Evolutionary conservation across 116 monocot species (phyloP).

Genomic region (Cymodocea nodosa): DNA sequence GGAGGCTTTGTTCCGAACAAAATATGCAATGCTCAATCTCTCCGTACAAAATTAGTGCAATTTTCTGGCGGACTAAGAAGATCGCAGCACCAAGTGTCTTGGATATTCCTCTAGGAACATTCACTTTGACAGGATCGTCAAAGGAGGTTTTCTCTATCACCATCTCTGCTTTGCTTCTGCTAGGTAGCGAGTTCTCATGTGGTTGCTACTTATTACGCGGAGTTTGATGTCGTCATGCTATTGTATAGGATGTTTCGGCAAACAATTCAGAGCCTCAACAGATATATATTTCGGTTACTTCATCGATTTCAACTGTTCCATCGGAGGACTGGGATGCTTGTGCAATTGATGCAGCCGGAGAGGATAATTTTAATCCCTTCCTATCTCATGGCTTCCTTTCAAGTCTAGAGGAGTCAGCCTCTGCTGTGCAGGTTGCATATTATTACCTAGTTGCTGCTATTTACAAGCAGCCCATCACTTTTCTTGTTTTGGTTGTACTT

Average conservation of each 20-base stretch:
- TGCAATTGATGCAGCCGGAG: slow-evolving; percentile 51
- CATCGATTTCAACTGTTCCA: slow-evolving; percentile 71
- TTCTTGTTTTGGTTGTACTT: not conserved
- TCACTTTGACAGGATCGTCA: slow-evolving; percentile 31
- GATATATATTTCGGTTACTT: slow-evolving; percentile 47
- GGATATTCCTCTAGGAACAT: slow-evolving; percentile 44
- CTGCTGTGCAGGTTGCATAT: slow-evolving; percentile 51
- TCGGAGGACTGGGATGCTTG: slow-evolving; percentile 86
- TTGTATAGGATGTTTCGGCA: slow-evolving; percentile 24
- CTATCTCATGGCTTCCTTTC: slow-evolving; percentile 77
- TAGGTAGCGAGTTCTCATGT: not conserved
- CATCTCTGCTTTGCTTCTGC: not conserved
- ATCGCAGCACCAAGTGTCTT: slow-evolving; percentile 16
- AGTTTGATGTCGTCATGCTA: not conserved
- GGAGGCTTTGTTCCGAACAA: not conserved
- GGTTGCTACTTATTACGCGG: not conserved
- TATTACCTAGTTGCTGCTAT: too few relatives aligned
- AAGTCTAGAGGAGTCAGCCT: slow-evolving; percentile 79
- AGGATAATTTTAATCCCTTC: slow-evolving; percentile 75
- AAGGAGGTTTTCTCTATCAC: slow-evolving; percentile 40
- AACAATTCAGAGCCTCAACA: slow-evolving; percentile 20
- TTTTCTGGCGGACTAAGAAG: slow-evolving; percentile 68
- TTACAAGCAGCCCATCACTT: not conserved
- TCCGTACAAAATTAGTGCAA: slow-evolving; percentile 35
- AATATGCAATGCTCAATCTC: not conserved